Base-by-base conservation (phyloP, 1,284 basidiomycete genomes). In the Thelephora terrestris region DNA sequence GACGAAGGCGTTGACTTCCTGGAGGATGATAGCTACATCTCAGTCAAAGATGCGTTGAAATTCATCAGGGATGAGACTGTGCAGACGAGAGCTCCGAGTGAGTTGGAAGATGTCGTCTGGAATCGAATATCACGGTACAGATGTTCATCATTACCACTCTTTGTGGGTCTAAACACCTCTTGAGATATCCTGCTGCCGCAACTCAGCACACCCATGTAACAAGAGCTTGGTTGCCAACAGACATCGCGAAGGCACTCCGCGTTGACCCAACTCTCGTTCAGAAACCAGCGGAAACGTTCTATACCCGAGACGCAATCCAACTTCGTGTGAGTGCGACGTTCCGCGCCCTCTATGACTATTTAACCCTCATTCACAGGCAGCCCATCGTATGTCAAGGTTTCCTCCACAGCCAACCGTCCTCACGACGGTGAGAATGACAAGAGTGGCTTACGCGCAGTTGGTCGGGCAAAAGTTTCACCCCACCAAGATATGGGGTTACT, bases 401-500 rank as follows among this genome's bases (percentile, higher is more conserved):
- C 79, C 89, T 2, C 91, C 93, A 2, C 67, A 75, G 27, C 70
- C 84, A 0, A 70, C 71, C 20, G 65, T 79, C 6, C 70, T 89
- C 7, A 70, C 74, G 2, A 73, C 75, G 0, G 73, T 92, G 5
- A 79, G 70, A 48, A 77, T 95, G 78, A 94, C 92, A 1, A 76
- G 91, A 38, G 85, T 90, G 0, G 87, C 91, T 0, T 98, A 96
- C 64, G 95, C 94, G 1, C 94, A 97, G 58, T 70, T 98, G 12
- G 66, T 85, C 27, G 86, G 91, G 12, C 94, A 98, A 63, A 87
- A 83, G 51, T 98, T 96, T 64, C 87, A 85, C 60, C 87, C 95
- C 2, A 93, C 94, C 0, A 90, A 88, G 58, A 71, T 88, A 20
- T 98, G 97, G 59, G 90, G 92, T 4, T 70, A 66, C n/a, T 87